Conservation (phyloP, 2,329 filamentous ascomycete genomes). For the Blastomyces emzantsi region DNA sequence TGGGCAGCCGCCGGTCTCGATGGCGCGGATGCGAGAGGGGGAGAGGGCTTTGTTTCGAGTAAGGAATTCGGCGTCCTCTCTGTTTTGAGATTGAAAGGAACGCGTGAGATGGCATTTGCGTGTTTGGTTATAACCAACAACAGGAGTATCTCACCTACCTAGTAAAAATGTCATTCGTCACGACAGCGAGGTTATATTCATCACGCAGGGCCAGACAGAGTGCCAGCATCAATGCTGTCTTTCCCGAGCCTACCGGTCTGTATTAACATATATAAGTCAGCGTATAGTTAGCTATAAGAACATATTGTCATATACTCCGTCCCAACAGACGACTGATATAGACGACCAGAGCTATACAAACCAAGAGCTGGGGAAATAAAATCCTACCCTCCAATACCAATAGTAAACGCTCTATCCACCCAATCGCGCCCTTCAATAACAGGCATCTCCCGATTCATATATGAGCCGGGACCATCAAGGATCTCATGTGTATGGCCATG, state of each 20-base stretch:
- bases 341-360: neutral
- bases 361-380: constrained; percentile 10
- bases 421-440: constrained; percentile 82
- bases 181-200: constrained; percentile 78
- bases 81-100: constrained; percentile 19
- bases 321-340: neutral
- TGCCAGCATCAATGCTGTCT: constrained; percentile 92
- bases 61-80: constrained; percentile 96
- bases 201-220: constrained; percentile 78
- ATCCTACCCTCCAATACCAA: constrained; percentile 91
- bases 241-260: constrained; percentile 92
- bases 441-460: constrained; percentile 82
- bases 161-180: constrained; percentile 99
- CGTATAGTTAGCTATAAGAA: neutral
- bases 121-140: constrained; percentile 4
- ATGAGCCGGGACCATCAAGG: constrained; percentile 86
- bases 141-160: constrained; percentile 33
- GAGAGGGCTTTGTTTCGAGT: constrained; percentile 78
- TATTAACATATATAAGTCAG: constrained; percentile 2
- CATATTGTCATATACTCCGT: neutral
- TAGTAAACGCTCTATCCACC: constrained; percentile 81
- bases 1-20: constrained; percentile 94
- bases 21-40: constrained; percentile 75
- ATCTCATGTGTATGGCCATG: constrained; percentile 97
- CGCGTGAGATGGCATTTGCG: too few relatives aligned